A percentile compares a stretch with the other conserved stretches of the same genome.
phyloP scores from a whole-genome alignment of 2,329 filamentous ascomycete genomes.

The Geosmithia morbida region DNA sequence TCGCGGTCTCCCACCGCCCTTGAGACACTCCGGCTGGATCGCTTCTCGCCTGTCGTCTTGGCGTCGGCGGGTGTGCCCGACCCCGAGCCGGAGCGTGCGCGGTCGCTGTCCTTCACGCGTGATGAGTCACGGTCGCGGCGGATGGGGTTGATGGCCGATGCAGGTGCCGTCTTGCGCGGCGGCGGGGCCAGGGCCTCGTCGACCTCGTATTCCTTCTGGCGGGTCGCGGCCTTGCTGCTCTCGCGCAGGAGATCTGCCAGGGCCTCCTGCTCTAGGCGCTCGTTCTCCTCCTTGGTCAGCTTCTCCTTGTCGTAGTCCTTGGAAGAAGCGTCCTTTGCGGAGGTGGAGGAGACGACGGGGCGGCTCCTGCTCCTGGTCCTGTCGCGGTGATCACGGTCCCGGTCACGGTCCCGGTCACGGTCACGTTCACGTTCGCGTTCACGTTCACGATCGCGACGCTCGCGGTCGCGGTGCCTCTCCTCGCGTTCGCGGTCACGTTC shows the following conservation, averaged over 20 bases:
- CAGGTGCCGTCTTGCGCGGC: constrained; percentile 33
- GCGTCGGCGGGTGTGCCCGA: constrained; percentile 14
- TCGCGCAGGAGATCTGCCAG: constrained; percentile 44
- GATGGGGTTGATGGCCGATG: constrained; percentile 45
- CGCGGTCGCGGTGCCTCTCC: constrained; percentile 22
- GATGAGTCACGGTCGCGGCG: constrained; percentile 21
- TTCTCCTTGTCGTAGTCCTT: constrained; percentile 36
- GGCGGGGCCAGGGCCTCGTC: constrained; percentile 41
- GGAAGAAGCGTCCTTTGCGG: constrained; percentile 17
- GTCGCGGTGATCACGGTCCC: constrained; percentile 9
- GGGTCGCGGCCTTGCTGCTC: constrained; percentile 28
- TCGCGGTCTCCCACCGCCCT: constrained; percentile 10
- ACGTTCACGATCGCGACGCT: constrained; percentile 20
- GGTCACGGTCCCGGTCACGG: constrained; percentile 18
- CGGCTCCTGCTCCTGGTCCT: constrained; percentile 9
- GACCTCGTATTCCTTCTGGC: constrained; percentile 39
- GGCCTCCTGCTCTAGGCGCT: constrained; percentile 42
- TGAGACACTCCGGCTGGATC: constrained; percentile 17
- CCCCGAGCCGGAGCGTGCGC: constrained; percentile 18
- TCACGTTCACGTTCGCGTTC: constrained; percentile 21
- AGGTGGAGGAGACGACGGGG: neutral
- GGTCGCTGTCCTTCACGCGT: constrained; percentile 22
- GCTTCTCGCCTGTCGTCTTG: constrained; percentile 15
- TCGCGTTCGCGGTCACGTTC: constrained; percentile 24
- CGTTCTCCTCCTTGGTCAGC: constrained; percentile 42